A percentile compares a stretch with the other conserved stretches of the same genome.
These are phyloP conservation scores for Triadica sebifera DNA, from an alignment of 345 rosid species.

Conservation along the genomic window DNA sequence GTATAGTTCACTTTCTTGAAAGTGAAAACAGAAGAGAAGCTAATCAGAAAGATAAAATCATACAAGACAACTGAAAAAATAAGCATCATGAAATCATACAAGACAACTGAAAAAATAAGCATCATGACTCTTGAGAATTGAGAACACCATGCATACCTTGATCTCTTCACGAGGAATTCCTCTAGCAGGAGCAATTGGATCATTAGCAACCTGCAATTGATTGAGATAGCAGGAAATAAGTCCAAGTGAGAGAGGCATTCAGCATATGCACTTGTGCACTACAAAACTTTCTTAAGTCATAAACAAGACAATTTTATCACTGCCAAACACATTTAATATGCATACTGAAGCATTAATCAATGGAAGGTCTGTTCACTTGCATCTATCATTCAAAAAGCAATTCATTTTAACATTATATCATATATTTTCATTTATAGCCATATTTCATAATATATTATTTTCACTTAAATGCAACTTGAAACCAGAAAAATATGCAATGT, in stretches of 20 bases:
- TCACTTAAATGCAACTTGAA: background rate
- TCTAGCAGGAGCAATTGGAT: slow-evolving; percentile 85
- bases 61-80: too few species aligned
- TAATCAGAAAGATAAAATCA: background rate
- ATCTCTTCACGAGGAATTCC: slow-evolving; percentile 87
- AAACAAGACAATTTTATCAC: background rate
- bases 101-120: background rate
- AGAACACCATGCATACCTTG: slow-evolving; percentile 43
- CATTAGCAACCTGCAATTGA: slow-evolving; percentile 69
- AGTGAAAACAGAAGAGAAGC: background rate
- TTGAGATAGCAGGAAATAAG: background rate
- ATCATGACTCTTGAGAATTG: background rate
- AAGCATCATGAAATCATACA: too few species aligned
- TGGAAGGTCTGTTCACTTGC: background rate
- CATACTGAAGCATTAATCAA: background rate
- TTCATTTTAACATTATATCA: background rate
- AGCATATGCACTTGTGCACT: background rate
- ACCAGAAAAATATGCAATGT: background rate
- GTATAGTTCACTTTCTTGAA: background rate
- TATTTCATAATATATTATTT: background rate
- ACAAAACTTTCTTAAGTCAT: background rate
- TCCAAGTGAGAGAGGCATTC: background rate
- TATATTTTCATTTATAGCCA: background rate
- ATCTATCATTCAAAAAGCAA: background rate
- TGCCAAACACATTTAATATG: background rate